Evolutionary conservation across 2,329 filamentous ascomycete genomes (phyloP), one percentile per base, ranked within the genome.

Genomic region (Alternaria sp.): DNA sequence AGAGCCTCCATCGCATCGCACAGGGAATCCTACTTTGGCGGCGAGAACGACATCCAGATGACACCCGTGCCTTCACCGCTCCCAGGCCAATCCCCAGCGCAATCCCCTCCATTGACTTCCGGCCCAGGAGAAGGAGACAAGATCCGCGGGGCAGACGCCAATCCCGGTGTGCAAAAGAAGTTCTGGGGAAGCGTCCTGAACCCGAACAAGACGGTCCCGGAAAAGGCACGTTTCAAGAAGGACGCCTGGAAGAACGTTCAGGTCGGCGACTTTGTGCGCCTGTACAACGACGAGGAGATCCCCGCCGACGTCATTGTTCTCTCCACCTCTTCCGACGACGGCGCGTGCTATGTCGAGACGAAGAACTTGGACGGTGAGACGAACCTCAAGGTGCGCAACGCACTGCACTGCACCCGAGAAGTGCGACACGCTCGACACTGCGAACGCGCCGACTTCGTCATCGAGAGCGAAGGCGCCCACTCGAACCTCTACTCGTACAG

Each of bases 341-440:
- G 96, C 55, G 93, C 93, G 41, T 99, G 96, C 81, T 99, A 97
- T 73, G 92, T 99, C 21, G 96, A 99, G 81, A 99, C 96, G 3
- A 99, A 98, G 84, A 98, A 97, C 78, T 79, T 99, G 84, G 96
- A 99, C 75, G 96, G 96, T 55, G 96, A 99, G 82, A 99, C 96
- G 3, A 99, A 99, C 74, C 83, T 99, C 66, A 99, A 99, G 81
- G 94, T 97, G 65, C 91, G 96, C 63, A 92, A 95, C 75, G 93
- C 96, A 20, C 86, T 99, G 45, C 92, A 95, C 67, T 96, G 93
- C 75, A 92, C 94, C 12, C 90, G 92, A 57, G 85, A 88, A 50
- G 86, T 99, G 64, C 93, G 90, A 77, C 94, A 98, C 79, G 96
- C 96, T 14, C 89, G 91, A 62, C 94, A 99, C 77, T 98, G 96